Base-by-base conservation (phyloP, 2,329 filamentous ascomycete species). In the Aspergillus arachidicola region DNA sequence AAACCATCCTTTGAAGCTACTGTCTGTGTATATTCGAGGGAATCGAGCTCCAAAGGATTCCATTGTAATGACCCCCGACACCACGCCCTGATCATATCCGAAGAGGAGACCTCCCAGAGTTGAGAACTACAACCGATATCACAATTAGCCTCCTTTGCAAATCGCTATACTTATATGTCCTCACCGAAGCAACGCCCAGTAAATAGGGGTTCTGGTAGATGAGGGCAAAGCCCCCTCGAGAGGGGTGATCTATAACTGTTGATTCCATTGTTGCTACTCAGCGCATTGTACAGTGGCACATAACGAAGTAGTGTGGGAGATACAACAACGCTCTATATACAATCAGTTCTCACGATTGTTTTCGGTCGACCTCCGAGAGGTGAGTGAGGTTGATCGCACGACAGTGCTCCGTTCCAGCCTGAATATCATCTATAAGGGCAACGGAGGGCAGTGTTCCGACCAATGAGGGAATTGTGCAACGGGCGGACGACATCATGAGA, bases 1-100 rank as follows among this genome's bases (percentile, higher is more conserved):
- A 58, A 85, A 84, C 83, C 83, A 85, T 36, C 83, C 83, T 64
- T 84, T 83, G 72, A 83, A 83, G 12, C 78, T 69, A 62, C 76
- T 80, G 62, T 84, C 81, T 0, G 75, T 61, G 56, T 78, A 81
- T 19, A 83, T 75, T 9, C 74, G 71, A 16, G 80, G 81, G 48
- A 79, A 76, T 16, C 71, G 66, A 34, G 76, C 76, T 3, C 71
- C 78, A 62, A 84, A 83, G 4, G 75, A 78, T 63, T 82, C 75
- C 81, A 84, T 84, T 0, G 75, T 78, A 34, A 83, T 69, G 1
- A 83, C 77, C n/a, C 79, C 80, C 1, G 79, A 82, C 9, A 84
- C 75, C 19, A 84, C 82, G 4, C 82, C 82, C 57, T 84, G 82
- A 59, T 84, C 82, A 68, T 84, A 84, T 1, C 82, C 82, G 45